Percentiles rank a stretch among this genome's conserved stretches.
phyloP scores from a whole-genome alignment of 2,329 filamentous ascomycete genomes.

The Phaeophleospora eucalypticola region DNA sequence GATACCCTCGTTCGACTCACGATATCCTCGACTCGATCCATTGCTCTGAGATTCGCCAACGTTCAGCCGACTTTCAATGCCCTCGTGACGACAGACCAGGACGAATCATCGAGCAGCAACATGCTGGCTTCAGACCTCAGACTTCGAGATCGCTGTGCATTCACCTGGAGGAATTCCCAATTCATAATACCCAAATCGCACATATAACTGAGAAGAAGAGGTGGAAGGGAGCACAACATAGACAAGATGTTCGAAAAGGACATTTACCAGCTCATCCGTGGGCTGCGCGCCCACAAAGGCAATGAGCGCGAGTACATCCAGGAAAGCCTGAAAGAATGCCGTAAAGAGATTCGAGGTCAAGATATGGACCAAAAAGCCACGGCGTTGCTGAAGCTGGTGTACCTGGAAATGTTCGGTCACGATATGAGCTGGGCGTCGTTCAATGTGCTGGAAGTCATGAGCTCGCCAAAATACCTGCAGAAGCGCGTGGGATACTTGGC shows the following conservation, averaged over 20 bases:
- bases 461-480: constrained; percentile 86
- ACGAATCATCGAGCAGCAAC: constrained; percentile 1
- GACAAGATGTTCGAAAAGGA: constrained; percentile 91
- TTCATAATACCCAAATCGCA: background rate
- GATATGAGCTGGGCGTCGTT: constrained; percentile 99
- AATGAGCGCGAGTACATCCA: constrained; percentile 94
- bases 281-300: constrained; percentile 91
- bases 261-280: constrained; percentile 95
- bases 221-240: background rate
- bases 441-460: constrained; percentile 98
- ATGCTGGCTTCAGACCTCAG: constrained; percentile 5
- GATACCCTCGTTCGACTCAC: background rate
- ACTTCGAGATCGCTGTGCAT: constrained; percentile 3
- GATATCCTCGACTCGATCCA: background rate
- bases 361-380: constrained; percentile 99
- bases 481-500: constrained; percentile 94
- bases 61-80: constrained; percentile 1
- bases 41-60: no score
- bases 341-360: constrained; percentile 82
- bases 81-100: background rate
- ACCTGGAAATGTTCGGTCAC: constrained; percentile 97
- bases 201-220: background rate
- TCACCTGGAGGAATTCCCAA: background rate
- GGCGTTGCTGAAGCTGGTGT: constrained; percentile 89
- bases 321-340: constrained; percentile 90